Conservation (phyloP, 805 yeast genomes). For the Candida nanaspora region DNA sequence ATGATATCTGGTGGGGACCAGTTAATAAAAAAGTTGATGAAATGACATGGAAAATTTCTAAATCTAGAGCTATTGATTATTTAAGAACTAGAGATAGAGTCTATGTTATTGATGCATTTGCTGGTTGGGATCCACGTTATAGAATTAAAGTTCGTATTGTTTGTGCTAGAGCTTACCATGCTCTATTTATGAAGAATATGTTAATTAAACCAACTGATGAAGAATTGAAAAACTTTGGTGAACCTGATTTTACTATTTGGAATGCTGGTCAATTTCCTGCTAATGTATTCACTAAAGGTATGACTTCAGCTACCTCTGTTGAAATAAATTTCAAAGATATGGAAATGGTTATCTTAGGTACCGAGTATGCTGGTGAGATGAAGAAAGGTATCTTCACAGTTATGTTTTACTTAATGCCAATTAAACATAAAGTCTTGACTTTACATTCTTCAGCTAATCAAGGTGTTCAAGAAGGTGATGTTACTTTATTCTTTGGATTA, state of each 20-base stretch:
- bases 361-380: constrained; percentile 99
- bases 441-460: constrained; percentile 94
- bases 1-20: constrained; percentile 98
- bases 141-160: constrained; percentile 92
- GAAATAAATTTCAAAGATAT: constrained; percentile 94
- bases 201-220: constrained; percentile 89
- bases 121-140: constrained; percentile 99
- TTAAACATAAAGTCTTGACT: constrained; percentile 83
- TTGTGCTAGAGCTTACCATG: constrained; percentile 98
- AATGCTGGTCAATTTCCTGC: constrained; percentile 99
- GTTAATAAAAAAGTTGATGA: constrained; percentile 93
- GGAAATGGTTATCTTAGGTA: constrained; percentile 99
- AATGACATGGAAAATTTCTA: constrained; percentile 90
- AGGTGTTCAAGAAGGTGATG: constrained; percentile 75
- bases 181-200: constrained; percentile 97
- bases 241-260: constrained; percentile 97
- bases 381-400: constrained; percentile 98
- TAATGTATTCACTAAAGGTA: constrained; percentile 89
- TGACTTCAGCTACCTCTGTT: constrained; percentile 93
- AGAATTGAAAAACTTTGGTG: constrained; percentile 85
- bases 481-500: constrained; percentile 91
- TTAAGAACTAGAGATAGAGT: constrained; percentile 91
- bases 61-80: constrained; percentile 95
- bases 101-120: constrained; percentile 92
- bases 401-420: constrained; percentile 98